Evolutionary conservation across 768 basidiomycete species (phyloP), one percentile per base, ranked within the genome.

Genomic region (Tricholoma bakamatsutake): DNA sequence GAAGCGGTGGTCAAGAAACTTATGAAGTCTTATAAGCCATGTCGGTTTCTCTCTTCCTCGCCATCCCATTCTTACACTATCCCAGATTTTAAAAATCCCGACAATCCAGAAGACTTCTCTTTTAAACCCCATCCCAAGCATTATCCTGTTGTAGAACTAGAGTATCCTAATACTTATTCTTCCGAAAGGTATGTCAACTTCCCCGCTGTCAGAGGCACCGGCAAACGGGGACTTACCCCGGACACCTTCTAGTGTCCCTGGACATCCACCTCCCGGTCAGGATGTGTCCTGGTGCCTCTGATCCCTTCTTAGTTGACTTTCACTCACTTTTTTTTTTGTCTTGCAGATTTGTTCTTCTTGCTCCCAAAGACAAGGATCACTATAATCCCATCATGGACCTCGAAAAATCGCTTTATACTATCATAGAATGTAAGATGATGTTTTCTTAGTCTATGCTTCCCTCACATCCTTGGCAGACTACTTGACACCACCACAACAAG

Each of bases 321-420:
- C 24, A 15, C 58, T 54, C 31, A 53, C 13, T 24, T 24, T 24
- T 24, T 24, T 24, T 24, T 42, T 1, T 11, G 43, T 47, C 6
- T 52, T 58, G 11, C 55, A 91, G 89, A 67, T 93, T 84, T 72
- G 79, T 88, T 58, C 77, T 93, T 57, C 78, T 93, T 52, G 83
- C 79, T 43, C 91, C 91, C 30, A 89, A 84, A 63, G 90, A 93
- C 74, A 83, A 83, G 61, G 90, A 93, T 62, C 88, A 92, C 61
- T 93, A 92, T 69, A 87, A 89, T 66, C 91, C 91, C 12, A 85
- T 93, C 54, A 79, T 86, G 76, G 88, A 88, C 64, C 73, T 93
- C 33, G 87, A 90, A 71, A 76, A 78, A 57, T 79, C 85, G 10
- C 69, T 93, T 28, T 78, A 84, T 67, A 83, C 83, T 49, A 90